These are phyloP conservation scores for Moricandia arvensis DNA, from an alignment of 345 rosid genomes.

Conservation along the genomic window DNA sequence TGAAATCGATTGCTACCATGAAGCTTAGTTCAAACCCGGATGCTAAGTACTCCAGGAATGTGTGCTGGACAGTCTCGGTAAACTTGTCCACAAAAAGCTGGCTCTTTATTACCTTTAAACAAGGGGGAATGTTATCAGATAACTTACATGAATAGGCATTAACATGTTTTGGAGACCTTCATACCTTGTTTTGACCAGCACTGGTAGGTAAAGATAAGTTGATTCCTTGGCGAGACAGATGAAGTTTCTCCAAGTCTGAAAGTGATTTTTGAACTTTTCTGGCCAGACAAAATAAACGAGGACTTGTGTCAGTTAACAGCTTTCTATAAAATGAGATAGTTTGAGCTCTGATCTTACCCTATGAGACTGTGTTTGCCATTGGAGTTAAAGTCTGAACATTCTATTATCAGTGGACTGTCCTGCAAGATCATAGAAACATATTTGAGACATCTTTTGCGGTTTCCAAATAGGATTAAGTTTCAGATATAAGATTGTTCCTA, in stretches of 20 bases:
- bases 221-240: conserved; percentile 50
- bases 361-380: conserved; percentile 38
- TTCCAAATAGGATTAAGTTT: too few relatives aligned
- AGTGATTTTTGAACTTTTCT: conserved; percentile 79
- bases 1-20: conserved; percentile 97
- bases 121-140: conserved; percentile 15
- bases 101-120: conserved; percentile 60
- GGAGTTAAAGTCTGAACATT: conserved; percentile 38
- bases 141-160: conserved; percentile 1
- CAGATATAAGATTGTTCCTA: conserved; percentile 14
- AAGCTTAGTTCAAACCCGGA: conserved; percentile 84
- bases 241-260: conserved; percentile 69
- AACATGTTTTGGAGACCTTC: background rate
- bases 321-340: background rate
- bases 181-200: conserved; percentile 65
- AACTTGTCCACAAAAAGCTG: conserved; percentile 70
- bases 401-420: conserved; percentile 41
- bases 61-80: conserved; percentile 62
- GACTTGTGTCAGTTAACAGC: conserved; percentile 26
- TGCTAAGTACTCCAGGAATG: conserved; percentile 85
- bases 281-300: conserved; percentile 36
- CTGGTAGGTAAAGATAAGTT: conserved; percentile 46
- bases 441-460: background rate
- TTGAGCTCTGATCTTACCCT: conserved; percentile 26
- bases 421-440: background rate